A percentile compares a stretch with the other conserved stretches of the same genome.
These are phyloP conservation scores for Boletus bicolor DNA, from an alignment of 768 basidiomycete genomes.

Conservation along the genomic window DNA sequence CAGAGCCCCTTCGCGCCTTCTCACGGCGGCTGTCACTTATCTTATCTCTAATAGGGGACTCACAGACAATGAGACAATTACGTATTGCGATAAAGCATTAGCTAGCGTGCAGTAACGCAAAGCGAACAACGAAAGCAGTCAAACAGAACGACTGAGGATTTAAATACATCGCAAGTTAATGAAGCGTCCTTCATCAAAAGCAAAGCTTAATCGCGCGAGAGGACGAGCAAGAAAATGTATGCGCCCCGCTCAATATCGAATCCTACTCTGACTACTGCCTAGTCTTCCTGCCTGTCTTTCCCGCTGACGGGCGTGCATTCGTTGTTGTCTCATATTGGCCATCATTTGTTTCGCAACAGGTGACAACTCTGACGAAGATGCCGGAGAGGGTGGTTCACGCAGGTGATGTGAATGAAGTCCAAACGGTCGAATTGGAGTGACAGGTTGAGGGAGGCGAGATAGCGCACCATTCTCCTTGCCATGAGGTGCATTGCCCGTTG, in stretches of 20 bases:
- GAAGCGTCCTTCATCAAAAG: conserved; percentile 10
- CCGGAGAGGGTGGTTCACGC: conserved; percentile 50
- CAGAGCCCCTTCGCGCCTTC: not conserved
- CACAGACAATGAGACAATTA: not conserved
- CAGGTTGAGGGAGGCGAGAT: conserved; percentile 34
- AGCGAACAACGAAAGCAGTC: conserved; percentile 3
- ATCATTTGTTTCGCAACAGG: conserved; percentile 66
- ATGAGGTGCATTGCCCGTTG: no score
- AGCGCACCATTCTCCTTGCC: conserved; percentile 24
- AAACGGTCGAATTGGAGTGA: conserved; percentile 46
- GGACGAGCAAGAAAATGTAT: not conserved
- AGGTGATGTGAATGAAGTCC: conserved; percentile 32
- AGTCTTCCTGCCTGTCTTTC: conserved; percentile 30
- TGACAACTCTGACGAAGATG: conserved; percentile 72
- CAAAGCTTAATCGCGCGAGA: conserved; percentile 11
- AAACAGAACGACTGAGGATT: conserved; percentile 10
- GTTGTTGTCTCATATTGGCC: conserved; percentile 52
- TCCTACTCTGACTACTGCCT: conserved; percentile 32
- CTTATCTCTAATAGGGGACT: not conserved
- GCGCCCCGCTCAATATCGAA: conserved; percentile 23
- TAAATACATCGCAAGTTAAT: conserved; percentile 16
- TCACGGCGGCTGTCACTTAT: not conserved
- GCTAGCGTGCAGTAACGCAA: not conserved
- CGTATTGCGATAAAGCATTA: not conserved
- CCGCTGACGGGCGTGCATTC: conserved; percentile 32